Evolutionary conservation across 805 yeast genomes (phyloP).

Genomic region (Cyberlindnera americana): DNA sequence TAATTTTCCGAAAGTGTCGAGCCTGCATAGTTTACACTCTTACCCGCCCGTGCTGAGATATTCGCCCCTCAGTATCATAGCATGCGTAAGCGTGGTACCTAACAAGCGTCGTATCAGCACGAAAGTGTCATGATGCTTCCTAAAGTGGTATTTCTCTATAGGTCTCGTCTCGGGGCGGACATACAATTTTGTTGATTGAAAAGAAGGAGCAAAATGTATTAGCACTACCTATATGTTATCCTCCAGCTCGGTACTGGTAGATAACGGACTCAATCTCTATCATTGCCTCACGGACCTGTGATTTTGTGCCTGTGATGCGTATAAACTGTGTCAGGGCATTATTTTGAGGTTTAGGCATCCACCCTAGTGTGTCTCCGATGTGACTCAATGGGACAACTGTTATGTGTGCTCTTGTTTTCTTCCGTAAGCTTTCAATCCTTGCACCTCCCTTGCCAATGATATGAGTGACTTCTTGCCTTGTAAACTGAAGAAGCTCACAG

Average conservation of each 20-base stretch:
- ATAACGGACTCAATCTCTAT: conserved; percentile 27
- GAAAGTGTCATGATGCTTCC: too few species aligned
- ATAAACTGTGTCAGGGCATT: conserved; percentile 26
- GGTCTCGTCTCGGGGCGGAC: too few species aligned
- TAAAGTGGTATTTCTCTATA: too few species aligned
- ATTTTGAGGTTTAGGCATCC: conserved; percentile 3
- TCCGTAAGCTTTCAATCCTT: conserved; percentile 35
- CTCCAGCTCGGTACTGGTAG: conserved; percentile 17
- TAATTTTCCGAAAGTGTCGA: conserved; percentile 8
- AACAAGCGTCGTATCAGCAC: conserved; percentile 4
- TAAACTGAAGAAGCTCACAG: conserved; percentile 18
- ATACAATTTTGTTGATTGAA: too few species aligned
- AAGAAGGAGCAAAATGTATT: too few species aligned
- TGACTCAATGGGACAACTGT: conserved; percentile 38
- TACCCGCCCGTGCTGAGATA: conserved; percentile 18
- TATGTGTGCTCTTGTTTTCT: conserved; percentile 34
- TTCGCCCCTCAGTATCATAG: conserved; percentile 8
- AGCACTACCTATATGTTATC: too few species aligned
- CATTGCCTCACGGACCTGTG: conserved; percentile 27
- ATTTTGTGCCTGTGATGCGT: conserved; percentile 30
- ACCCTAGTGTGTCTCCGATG: too few species aligned
- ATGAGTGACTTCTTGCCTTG: conserved; percentile 35
- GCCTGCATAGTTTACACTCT: conserved; percentile 9
- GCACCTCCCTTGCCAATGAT: conserved; percentile 43
- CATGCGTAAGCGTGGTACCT: conserved; percentile 18